phyloP scores from a whole-genome alignment of 2,329 filamentous ascomycete species.

The Alternaria alternata region DNA sequence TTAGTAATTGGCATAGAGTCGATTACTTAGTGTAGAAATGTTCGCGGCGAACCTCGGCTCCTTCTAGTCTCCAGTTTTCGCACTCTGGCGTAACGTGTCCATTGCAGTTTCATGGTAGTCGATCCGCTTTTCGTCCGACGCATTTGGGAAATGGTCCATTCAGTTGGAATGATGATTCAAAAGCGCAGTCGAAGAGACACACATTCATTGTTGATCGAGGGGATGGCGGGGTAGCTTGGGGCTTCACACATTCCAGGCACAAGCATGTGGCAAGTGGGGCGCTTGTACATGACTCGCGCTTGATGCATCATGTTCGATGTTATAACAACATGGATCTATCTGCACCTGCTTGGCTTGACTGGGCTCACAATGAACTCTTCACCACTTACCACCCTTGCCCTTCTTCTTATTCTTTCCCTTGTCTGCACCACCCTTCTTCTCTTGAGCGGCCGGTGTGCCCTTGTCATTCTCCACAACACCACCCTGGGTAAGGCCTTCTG shows the following conservation, averaged over 20 bases:
- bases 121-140: conserved; percentile 2
- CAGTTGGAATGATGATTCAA: neutral
- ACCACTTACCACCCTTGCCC: conserved; percentile 47
- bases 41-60: conserved; percentile 24
- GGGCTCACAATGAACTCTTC: neutral
- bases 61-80: conserved; percentile 7
- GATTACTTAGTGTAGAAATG: neutral
- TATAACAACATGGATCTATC: neutral
- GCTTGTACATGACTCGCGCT: conserved; percentile 3
- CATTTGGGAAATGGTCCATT: neutral
- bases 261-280: conserved; percentile 9
- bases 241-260: neutral
- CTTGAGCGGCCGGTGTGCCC: conserved; percentile 38
- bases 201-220: neutral
- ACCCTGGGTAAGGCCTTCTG: conserved; percentile 78
- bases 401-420: conserved; percentile 50
- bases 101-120: neutral
- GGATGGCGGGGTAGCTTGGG: conserved; percentile 15
- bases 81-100: conserved; percentile 2
- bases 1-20: conserved; percentile 6
- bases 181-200: neutral
- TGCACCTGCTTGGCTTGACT: neutral
- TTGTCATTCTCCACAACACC: conserved; percentile 77
- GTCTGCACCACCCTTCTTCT: conserved; percentile 42
- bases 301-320: conserved; percentile 4